Conservation (phyloP, 164 flowering plant species). For the Liriodendron chinense region DNA sequence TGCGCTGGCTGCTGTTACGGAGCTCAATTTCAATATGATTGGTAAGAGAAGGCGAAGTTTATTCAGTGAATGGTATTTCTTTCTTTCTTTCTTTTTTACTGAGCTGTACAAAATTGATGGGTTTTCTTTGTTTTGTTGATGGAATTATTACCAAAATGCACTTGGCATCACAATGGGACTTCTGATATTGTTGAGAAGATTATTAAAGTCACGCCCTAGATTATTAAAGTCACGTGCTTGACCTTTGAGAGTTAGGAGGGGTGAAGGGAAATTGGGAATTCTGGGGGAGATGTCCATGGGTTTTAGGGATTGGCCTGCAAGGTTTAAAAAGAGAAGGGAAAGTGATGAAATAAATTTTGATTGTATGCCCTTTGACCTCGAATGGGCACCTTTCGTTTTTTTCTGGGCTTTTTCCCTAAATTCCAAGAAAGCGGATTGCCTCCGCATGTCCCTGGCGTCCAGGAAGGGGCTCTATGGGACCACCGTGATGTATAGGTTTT, state of each 20-base stretch:
- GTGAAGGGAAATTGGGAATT: neutral
- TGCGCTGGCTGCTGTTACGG: slow-evolving; percentile 71
- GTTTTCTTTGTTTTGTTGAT: neutral
- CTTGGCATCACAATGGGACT: neutral
- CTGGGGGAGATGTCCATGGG: neutral
- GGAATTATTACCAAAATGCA: neutral
- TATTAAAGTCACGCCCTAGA: too few relatives aligned
- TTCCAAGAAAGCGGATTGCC: too few relatives aligned
- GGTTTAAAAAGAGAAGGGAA: too few relatives aligned
- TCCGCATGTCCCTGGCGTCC: too few relatives aligned
- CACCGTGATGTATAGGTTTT: too few relatives aligned
- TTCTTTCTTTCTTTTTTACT: neutral
- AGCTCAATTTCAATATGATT: slow-evolving; percentile 78
- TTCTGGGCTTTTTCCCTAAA: too few relatives aligned
- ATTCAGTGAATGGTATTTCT: neutral
- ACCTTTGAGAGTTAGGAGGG: neutral
- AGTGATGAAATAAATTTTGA: too few relatives aligned
- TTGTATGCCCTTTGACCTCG: too few relatives aligned
- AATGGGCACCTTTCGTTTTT: too few relatives aligned
- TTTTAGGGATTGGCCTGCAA: neutral
- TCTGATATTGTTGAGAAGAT: too few relatives aligned
- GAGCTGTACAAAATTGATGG: neutral
- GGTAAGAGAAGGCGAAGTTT: slow-evolving; percentile 36
- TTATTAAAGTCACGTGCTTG: too few relatives aligned
- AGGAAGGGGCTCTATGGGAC: too few relatives aligned